Evolutionary conservation across 2,329 filamentous ascomycete genomes (phyloP).

Genomic region (Trichoderma sp.): DNA sequence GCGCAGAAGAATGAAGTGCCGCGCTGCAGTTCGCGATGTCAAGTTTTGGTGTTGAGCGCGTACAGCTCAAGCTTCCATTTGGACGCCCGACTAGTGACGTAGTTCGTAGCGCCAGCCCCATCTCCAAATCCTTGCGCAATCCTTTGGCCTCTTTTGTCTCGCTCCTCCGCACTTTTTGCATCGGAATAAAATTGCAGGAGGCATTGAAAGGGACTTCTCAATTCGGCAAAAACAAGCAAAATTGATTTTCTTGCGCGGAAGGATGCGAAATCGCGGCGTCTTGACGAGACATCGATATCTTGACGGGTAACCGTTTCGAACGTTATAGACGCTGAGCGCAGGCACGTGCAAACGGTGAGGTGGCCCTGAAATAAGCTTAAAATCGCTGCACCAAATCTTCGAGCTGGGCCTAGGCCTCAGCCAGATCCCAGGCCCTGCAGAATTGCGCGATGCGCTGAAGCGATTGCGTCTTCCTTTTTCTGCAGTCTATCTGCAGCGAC

Average conservation of each 20-base stretch:
- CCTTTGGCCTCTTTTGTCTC: background rate
- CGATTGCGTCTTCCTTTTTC: conserved; percentile 6
- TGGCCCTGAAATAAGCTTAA: conserved; percentile 24
- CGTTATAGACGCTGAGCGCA: background rate
- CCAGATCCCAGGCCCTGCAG: background rate
- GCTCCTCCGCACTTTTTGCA: background rate
- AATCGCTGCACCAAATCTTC: conserved; percentile 3
- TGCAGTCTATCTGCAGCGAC: background rate
- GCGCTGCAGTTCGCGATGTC: background rate
- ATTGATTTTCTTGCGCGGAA: background rate
- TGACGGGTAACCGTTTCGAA: background rate
- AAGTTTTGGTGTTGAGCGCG: conserved; percentile 1
- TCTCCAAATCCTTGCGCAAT: background rate
- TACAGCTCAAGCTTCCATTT: background rate
- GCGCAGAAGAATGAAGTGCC: background rate
- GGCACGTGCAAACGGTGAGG: conserved; percentile 14
- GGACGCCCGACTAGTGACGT: background rate
- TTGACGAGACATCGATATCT: background rate
- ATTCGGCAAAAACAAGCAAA: background rate
- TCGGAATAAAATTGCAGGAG: background rate
- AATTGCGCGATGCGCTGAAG: conserved; percentile 25
- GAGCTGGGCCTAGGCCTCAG: background rate
- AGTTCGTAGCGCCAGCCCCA: background rate
- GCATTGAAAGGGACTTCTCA: too few relatives aligned
- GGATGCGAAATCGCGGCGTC: background rate